These are phyloP conservation scores for Sugiyamaella mastotermitis DNA, from an alignment of 805 yeast genomes.

Conservation along the genomic window DNA sequence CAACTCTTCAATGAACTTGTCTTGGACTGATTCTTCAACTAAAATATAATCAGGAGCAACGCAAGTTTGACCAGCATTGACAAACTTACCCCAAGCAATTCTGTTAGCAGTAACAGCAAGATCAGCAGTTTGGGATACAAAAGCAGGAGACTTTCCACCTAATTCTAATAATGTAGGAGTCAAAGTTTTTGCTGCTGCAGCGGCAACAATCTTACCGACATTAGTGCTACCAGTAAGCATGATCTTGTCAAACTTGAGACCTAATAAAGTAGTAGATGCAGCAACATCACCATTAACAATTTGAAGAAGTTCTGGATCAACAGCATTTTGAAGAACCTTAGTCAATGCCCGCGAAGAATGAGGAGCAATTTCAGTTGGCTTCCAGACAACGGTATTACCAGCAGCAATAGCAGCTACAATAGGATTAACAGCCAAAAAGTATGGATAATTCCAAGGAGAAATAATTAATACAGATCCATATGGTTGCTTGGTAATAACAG, in stretches of 20 bases:
- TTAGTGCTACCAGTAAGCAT: constrained; percentile 75
- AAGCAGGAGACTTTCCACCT: constrained; percentile 89
- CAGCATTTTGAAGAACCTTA: constrained; percentile 45
- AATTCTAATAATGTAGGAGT: constrained; percentile 79
- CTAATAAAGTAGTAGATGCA: constrained; percentile 54
- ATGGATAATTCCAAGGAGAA: constrained; percentile 78
- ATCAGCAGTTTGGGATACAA: constrained; percentile 46
- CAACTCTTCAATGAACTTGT: constrained; percentile 41
- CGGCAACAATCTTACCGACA: constrained; percentile 73
- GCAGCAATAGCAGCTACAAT: constrained; percentile 76
- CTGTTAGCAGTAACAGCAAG: constrained; percentile 46
- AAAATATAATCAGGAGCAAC: constrained; percentile 80
- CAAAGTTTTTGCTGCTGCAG: constrained; percentile 75
- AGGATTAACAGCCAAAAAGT: constrained; percentile 56
- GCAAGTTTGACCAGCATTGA: constrained; percentile 87
- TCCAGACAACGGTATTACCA: constrained; percentile 74
- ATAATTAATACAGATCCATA: constrained; percentile 67
- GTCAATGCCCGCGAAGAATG: constrained; percentile 51
- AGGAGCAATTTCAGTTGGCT: constrained; percentile 72
- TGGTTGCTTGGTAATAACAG: constrained; percentile 30
- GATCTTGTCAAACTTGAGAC: constrained; percentile 70
- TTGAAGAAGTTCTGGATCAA: constrained; percentile 49
- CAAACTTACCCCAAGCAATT: constrained; percentile 69
- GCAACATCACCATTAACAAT: constrained; percentile 69
- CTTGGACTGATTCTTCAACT: constrained; percentile 55